phyloP scores from a whole-genome alignment of 23 red algal genomes.

The Cyanidiococcus yangmingshanensis region DNA sequence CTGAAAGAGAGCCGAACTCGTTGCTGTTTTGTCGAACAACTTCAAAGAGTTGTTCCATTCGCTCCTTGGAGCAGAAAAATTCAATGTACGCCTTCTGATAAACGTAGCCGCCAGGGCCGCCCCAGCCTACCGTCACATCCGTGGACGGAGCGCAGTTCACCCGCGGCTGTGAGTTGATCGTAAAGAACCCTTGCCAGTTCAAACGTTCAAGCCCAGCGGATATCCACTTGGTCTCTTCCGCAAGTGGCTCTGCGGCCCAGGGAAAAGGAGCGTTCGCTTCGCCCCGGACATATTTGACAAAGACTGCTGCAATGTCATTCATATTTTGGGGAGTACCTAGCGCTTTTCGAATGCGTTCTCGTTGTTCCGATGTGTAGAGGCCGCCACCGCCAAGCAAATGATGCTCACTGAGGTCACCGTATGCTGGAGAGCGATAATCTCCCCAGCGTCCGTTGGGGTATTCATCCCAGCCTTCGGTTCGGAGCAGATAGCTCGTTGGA shows the following conservation, averaged over 20 bases:
- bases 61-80: conserved; percentile 64
- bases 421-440: conserved; percentile 71
- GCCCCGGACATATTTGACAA: conserved; percentile 23
- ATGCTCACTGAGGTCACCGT: conserved; percentile 64
- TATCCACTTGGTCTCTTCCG: conserved; percentile 59
- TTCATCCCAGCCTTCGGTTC: conserved; percentile 89
- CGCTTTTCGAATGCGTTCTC: conserved; percentile 25
- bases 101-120: conserved; percentile 75
- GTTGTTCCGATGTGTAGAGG: conserved; percentile 42
- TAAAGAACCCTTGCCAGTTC: conserved; percentile 71
- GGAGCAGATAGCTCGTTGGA: conserved; percentile 77
- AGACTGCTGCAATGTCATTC: conserved; percentile 56
- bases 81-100: conserved; percentile 99
- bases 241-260: conserved; percentile 66
- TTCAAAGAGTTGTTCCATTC: conserved; percentile 62
- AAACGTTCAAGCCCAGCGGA: conserved; percentile 56
- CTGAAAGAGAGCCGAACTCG: conserved; percentile 48
- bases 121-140: conserved; percentile 93
- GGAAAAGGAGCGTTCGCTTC: conserved; percentile 28
- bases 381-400: conserved; percentile 74
- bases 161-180: conserved; percentile 95
- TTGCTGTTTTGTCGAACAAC: conserved; percentile 18
- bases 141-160: conserved; percentile 87
- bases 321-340: conserved; percentile 55
- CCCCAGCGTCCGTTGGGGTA: conserved; percentile 95